Evolutionary conservation across 208 protist species (phyloP).

Genomic region (Vickermania spadyakhi): DNA sequence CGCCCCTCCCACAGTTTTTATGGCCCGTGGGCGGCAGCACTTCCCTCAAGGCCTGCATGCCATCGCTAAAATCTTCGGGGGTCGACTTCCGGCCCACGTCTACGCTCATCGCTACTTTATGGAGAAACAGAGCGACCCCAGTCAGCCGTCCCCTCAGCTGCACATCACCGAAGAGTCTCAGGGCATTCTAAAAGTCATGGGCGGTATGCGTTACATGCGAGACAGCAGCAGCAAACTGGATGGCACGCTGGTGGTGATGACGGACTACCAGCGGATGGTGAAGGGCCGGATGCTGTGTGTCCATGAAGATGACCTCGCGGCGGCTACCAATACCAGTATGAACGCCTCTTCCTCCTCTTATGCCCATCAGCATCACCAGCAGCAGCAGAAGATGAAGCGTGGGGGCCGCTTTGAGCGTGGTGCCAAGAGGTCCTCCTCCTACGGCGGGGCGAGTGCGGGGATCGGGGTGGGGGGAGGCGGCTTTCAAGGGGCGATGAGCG

Average conservation of each 20-base stretch:
- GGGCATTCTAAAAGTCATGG: conserved; percentile 72
- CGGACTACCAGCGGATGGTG: conserved; percentile 43
- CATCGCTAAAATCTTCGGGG: conserved; percentile 45
- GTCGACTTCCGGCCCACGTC: conserved; percentile 47
- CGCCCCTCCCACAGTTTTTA: conserved; percentile 32
- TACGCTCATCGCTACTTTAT: conserved; percentile 84
- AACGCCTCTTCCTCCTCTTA: not conserved
- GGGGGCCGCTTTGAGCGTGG: not conserved
- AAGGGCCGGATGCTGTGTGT: conserved; percentile 42
- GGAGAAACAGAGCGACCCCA: conserved; percentile 77
- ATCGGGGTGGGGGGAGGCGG: not conserved
- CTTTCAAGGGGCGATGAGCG: not conserved
- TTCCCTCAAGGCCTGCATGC: conserved; percentile 65
- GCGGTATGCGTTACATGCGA: conserved; percentile 74
- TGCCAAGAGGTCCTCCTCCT: not conserved
- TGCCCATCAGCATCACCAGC: not conserved
- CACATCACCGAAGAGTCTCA: conserved; percentile 83
- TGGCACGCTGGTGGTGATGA: conserved; percentile 71
- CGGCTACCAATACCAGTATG: not conserved
- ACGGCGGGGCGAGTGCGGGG: not conserved
- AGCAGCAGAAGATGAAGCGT: conserved; percentile 1
- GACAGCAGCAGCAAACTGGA: conserved; percentile 75
- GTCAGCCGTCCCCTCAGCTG: conserved; percentile 72
- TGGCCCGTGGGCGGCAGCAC: conserved; percentile 55
- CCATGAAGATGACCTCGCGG: conserved; percentile 7